Conservation (phyloP, 2,329 filamentous ascomycete species). For the Leptographium wingfieldii region DNA sequence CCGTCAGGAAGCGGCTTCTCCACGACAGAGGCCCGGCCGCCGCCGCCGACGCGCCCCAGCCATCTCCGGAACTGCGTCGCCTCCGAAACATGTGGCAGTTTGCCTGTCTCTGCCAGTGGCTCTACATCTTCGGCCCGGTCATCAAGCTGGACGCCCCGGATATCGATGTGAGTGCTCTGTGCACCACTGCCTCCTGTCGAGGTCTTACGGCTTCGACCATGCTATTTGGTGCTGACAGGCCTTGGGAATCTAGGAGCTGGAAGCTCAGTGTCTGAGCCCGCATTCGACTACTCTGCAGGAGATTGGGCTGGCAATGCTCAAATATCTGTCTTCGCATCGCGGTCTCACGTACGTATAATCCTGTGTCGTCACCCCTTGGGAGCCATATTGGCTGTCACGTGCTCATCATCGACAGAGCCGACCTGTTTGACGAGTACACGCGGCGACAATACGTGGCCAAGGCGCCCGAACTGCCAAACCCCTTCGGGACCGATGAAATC, state of each 20-base stretch:
- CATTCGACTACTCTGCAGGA: slow-evolving; percentile 62
- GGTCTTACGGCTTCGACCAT: background rate
- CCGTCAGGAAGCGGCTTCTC: slow-evolving; percentile 4
- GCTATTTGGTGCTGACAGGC: background rate
- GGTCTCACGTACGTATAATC: slow-evolving; percentile 61
- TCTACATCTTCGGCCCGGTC: slow-evolving; percentile 76
- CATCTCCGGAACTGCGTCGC: slow-evolving; percentile 16
- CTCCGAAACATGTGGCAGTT: slow-evolving; percentile 94
- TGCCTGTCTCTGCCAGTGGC: slow-evolving; percentile 85
- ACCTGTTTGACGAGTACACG: slow-evolving; percentile 88
- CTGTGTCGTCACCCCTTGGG: background rate
- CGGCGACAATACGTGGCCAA: slow-evolving; percentile 80
- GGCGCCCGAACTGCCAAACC: slow-evolving; percentile 58
- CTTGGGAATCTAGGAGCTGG: slow-evolving; percentile 53
- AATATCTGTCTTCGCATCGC: slow-evolving; percentile 87
- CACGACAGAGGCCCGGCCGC: slow-evolving; percentile 23
- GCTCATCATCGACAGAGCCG: slow-evolving; percentile 40
- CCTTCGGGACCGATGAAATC: slow-evolving; percentile 67
- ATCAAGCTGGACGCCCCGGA: slow-evolving; percentile 84
- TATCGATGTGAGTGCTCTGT: slow-evolving; percentile 56
- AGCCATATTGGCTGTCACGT: background rate
- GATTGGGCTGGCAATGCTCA: slow-evolving; percentile 76
- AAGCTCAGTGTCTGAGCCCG: slow-evolving; percentile 75
- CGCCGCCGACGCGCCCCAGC: slow-evolving; percentile 5
- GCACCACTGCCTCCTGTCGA: too few species aligned